Base-by-base conservation (phyloP, 805 yeast genomes). In the Blastobotrys muscicola region DNA sequence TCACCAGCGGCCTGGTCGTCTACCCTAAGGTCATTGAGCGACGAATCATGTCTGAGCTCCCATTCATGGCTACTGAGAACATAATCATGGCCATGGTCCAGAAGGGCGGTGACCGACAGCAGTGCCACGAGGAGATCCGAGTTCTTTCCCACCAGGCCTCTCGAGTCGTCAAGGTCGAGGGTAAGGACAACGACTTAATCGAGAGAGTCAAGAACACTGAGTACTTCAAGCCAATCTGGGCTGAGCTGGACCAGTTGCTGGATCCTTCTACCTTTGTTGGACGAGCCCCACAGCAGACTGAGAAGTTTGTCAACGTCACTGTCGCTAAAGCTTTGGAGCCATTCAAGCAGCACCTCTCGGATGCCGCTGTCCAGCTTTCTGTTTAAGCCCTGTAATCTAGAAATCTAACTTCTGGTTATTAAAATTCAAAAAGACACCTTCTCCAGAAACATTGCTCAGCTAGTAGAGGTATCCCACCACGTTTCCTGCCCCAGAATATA, bases 1-100 rank as follows among this genome's bases (percentile, higher is more conserved):
- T 92, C 60, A 82, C 95, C 31, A 82, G 94, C 33, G 98, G 98
- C 14, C 74, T 92, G 51, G 98, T 92, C 43, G 98, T 92, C 38
- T 92, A 92, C 70, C 98, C 98, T 55, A 90, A 92, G 76, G 98
- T 92, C 57, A 92, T 92, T 59, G 96, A 84, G 72, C 82, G 97
- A 72, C 83, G 97, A 70, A 92, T 92, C 67, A 78, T 61, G 63
- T 75, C 95, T 42, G 98, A 92, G 69, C 74, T 92, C 60, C 98
- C 98, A 55, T 92, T 92, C 75, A 92, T 92, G 98, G 98, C 98
- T 54, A 92, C 98, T 46, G 98, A 92, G 71, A 92, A 92, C 69
- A 77, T 92, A 65, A 92, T 92, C 66, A 92, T 92, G 98, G 98
- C 98, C 43, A 92, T 92, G 97, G 98, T 92, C 46, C 94, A 87